These are phyloP conservation scores for Daedaleopsis nitida DNA, from an alignment of 768 basidiomycete genomes.

Conservation along the genomic window DNA sequence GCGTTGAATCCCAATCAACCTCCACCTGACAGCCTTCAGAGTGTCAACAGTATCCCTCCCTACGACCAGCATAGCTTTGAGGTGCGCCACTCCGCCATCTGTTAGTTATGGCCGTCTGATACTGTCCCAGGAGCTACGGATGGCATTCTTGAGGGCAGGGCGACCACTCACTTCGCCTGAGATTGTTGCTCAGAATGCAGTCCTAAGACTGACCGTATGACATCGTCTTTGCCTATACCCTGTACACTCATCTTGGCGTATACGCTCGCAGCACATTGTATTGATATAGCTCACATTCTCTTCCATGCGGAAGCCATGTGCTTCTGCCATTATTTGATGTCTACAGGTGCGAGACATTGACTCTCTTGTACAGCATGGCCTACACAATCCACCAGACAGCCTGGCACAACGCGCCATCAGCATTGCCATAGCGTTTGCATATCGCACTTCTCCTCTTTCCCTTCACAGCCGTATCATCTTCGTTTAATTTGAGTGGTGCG, in stretches of 20 bases:
- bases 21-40: constrained; percentile 36
- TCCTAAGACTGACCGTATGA: constrained; percentile 11
- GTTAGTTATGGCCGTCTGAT: neutral
- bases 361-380: too few species aligned
- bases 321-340: too few species aligned
- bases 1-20: constrained; percentile 17
- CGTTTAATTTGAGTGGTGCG: too few species aligned
- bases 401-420: too few species aligned
- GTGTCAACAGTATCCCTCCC: constrained; percentile 38
- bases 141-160: constrained; percentile 44
- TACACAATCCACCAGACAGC: too few species aligned
- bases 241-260: constrained; percentile 4
- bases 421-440: too few species aligned
- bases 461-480: too few species aligned
- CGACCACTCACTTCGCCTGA: constrained; percentile 49
- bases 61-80: constrained; percentile 52
- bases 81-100: constrained; percentile 32
- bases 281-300: neutral
- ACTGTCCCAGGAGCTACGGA: constrained; percentile 48
- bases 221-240: constrained; percentile 5
- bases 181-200: constrained; percentile 21
- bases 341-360: too few species aligned
- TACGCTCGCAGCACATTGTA: constrained; percentile 7
- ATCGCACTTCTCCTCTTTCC: too few species aligned
- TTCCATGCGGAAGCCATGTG: neutral